Percentiles rank a stretch among this genome's conserved stretches.
Evolutionary conservation across 495 filamentous ascomycete genomes (phyloP).

Genomic region (Polyplosphaeria fusca): DNA sequence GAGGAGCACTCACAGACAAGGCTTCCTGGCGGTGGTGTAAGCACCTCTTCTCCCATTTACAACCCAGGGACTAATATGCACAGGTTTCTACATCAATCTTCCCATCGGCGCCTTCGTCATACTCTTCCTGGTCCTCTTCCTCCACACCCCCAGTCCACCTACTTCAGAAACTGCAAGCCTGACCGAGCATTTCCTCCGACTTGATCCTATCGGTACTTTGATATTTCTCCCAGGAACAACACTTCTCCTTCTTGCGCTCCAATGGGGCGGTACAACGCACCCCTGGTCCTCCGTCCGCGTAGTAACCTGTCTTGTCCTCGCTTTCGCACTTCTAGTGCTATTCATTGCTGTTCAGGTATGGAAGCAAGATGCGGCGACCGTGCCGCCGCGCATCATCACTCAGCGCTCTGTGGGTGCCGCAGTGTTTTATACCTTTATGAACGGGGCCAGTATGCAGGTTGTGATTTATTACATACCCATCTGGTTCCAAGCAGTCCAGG

Average conservation of each 20-base stretch:
- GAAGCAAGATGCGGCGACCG: slow-evolving; percentile 14
- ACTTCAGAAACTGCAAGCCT: slow-evolving; percentile 10
- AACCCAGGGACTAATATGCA: slow-evolving; percentile 6
- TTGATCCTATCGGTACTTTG: slow-evolving; percentile 35
- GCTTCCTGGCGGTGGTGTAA: slow-evolving; percentile 13
- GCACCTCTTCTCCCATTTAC: slow-evolving; percentile 17
- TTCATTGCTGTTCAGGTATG: slow-evolving; percentile 28
- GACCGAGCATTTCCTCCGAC: slow-evolving; percentile 37
- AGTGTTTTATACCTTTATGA: slow-evolving; percentile 11
- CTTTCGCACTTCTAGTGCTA: slow-evolving; percentile 11
- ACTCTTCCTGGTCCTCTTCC: slow-evolving; percentile 32
- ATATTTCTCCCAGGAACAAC: slow-evolving; percentile 26
- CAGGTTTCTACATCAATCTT: slow-evolving; percentile 46
- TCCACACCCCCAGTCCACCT: slow-evolving; percentile 12
- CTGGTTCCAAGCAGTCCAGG: slow-evolving; percentile 24
- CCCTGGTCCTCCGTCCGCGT: slow-evolving; percentile 24
- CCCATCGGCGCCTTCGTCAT: slow-evolving; percentile 35
- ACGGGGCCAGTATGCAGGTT: not conserved
- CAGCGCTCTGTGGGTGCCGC: slow-evolving; percentile 5
- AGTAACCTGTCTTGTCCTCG: slow-evolving; percentile 45
- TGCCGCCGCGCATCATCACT: slow-evolving; percentile 18
- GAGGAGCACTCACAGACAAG: slow-evolving; percentile 18
- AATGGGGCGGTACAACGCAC: slow-evolving; percentile 33
- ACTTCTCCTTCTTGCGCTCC: slow-evolving; percentile 33
- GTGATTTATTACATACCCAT: slow-evolving; percentile 22